These are phyloP conservation scores for Skeletonema tropicum DNA, from an alignment of 108 stramenopile species.

Conservation along the genomic window DNA sequence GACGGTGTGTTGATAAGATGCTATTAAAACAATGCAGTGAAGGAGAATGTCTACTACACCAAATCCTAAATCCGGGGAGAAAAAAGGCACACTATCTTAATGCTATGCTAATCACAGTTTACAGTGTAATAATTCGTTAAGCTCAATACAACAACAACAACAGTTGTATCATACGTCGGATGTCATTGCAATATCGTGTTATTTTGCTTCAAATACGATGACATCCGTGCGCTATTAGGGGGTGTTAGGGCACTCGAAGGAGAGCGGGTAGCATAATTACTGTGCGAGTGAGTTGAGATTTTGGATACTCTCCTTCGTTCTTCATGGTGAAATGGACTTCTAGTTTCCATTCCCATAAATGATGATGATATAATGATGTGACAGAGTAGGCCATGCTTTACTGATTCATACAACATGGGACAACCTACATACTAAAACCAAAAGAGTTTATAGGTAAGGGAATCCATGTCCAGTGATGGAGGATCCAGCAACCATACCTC, in stretches of 20 bases:
- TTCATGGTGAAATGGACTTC: neutral
- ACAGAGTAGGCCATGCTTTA: neutral
- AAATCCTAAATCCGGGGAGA: neutral
- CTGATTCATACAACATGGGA: conserved; percentile 15
- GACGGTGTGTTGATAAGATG: no score
- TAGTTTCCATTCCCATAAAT: conserved; percentile 2
- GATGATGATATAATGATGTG: neutral
- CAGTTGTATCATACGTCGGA: neutral
- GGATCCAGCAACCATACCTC: conserved; percentile 88
- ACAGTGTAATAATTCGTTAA: conserved; percentile 1
- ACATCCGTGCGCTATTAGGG: neutral
- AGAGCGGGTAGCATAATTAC: neutral
- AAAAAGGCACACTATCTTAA: conserved; percentile 1
- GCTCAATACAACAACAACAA: conserved; percentile 1
- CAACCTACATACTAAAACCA: neutral
- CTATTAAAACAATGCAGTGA: no score
- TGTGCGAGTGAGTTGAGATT: conserved; percentile 1
- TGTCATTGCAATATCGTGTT: neutral
- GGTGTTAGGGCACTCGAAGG: neutral
- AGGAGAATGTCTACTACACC: no score
- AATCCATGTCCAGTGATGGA: conserved; percentile 91
- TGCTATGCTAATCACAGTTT: conserved; percentile 2
- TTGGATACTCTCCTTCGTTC: neutral
- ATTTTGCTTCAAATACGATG: neutral
- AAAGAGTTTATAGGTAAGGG: conserved; percentile 82